These are phyloP conservation scores for Ceratobasidium sp. DNA, from an alignment of 1,284 basidiomycete species.

Conservation along the genomic window DNA sequence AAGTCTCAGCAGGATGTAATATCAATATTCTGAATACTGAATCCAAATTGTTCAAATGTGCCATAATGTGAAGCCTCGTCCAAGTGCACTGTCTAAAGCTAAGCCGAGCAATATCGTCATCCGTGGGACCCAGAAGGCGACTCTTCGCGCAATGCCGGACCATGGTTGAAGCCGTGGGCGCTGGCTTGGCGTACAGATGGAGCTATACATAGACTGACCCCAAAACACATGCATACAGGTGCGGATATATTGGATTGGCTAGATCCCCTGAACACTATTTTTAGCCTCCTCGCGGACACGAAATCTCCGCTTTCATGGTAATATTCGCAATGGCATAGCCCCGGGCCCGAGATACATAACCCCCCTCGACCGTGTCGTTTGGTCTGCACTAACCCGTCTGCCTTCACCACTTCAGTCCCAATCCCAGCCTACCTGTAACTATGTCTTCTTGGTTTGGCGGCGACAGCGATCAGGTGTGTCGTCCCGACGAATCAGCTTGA, in stretches of 20 bases:
- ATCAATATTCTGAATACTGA: too few relatives aligned
- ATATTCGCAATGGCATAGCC: neutral
- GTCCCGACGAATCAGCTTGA: neutral
- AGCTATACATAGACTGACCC: neutral
- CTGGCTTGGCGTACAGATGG: neutral
- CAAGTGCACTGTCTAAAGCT: too few relatives aligned
- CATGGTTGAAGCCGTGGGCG: neutral
- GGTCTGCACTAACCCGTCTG: neutral
- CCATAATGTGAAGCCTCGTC: too few relatives aligned
- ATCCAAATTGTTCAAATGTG: too few relatives aligned
- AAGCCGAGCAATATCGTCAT: too few relatives aligned
- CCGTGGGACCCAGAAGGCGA: too few relatives aligned
- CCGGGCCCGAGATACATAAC: neutral
- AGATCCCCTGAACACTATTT: neutral
- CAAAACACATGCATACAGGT: neutral
- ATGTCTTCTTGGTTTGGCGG: constrained; percentile 28
- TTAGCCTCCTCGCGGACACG: neutral
- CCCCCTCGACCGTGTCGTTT: neutral
- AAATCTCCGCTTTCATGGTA: neutral
- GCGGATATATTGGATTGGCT: neutral
- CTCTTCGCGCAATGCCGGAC: too few relatives aligned
- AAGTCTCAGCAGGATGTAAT: too few relatives aligned
- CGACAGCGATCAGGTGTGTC: constrained; percentile 36
- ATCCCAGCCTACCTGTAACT: neutral
- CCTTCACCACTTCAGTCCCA: neutral